A percentile compares a stretch with the other conserved stretches of the same genome.
phyloP scores from a whole-genome alignment of 306 rosid genomes.

The Fragaria ananassa region DNA sequence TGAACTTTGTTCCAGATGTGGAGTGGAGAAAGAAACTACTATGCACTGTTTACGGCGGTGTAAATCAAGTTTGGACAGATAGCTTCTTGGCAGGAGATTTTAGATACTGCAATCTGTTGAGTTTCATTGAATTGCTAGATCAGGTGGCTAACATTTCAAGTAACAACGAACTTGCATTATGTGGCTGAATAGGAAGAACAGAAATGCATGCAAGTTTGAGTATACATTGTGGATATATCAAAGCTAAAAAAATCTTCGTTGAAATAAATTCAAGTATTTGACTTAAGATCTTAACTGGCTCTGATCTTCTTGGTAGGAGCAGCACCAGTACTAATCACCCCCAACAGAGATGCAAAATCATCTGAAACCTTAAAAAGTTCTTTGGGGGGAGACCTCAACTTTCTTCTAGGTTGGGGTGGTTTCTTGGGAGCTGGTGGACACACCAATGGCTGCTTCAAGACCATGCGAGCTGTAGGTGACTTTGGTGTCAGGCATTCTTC shows the following conservation, averaged over 20 bases:
- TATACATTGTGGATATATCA: neutral
- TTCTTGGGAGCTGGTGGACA: constrained; percentile 75
- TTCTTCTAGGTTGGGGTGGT: constrained; percentile 27
- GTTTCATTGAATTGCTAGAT: no score
- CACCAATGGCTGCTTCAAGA: constrained; percentile 23
- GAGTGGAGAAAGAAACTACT: no score
- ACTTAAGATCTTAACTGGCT: constrained; percentile 25
- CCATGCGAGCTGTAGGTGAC: constrained; percentile 21
- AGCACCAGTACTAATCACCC: constrained; percentile 15
- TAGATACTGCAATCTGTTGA: no score
- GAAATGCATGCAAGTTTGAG: no score
- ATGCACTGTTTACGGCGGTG: no score
- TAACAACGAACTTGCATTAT: no score
- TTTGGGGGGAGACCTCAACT: constrained; percentile 19
- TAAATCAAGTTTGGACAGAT: no score
- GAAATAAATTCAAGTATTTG: neutral
- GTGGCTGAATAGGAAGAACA: no score
- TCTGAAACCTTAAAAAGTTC: constrained; percentile 41
- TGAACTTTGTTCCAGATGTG: no score
- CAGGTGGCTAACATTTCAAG: no score
- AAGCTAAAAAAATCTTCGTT: neutral
- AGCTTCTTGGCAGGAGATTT: no score
- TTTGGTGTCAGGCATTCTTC: constrained; percentile 51
- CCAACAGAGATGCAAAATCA: constrained; percentile 43
- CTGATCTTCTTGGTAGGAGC: constrained; percentile 34